Evolutionary conservation across 2,329 filamentous ascomycete genomes (phyloP), one percentile per base, ranked within the genome.

Genomic region (Sordariomycetes sp.): DNA sequence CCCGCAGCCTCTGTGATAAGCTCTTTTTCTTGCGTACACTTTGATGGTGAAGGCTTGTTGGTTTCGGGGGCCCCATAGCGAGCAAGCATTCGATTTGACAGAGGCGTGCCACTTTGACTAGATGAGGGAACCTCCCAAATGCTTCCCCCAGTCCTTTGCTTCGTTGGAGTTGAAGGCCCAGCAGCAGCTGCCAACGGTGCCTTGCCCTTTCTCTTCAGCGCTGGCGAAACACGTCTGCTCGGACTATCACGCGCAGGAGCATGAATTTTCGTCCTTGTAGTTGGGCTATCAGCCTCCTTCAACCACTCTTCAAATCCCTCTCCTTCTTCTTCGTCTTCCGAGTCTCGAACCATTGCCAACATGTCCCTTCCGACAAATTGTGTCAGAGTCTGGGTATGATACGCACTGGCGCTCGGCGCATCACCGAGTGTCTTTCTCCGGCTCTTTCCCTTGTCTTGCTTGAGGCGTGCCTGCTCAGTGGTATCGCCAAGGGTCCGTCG

Each of bases 101-200:
- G 15, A 0, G 63, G 62, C 6, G 63, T 63, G 4, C 57, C 56
- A 9, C 41, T 35, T 38, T 39, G 45, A 32, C 39, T 61, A 0
- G 67, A 69, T 1, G 64, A 66, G 2, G 64, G 64, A 6, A 69
- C 60, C 40, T 68, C 63, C n/a, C n/a, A n/a, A n/a, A n/a, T n/a
- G n/a, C n/a, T n/a, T n/a, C n/a, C n/a, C n/a, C n/a, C n/a, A n/a
- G n/a, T n/a, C n/a, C n/a, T n/a, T n/a, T n/a, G n/a, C n/a, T n/a
- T n/a, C n/a, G n/a, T 28, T 28, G 25, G 25, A 28, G 25, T 28
- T 28, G 8, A n/a, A 4, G 25, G 25, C 8, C n/a, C 25, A n/a
- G 33, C 32, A 11, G 21, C 27, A 16, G 10, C n/a, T 24, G 32
- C 16, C 19, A 23, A 19, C 10, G 8, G 16, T n/a, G n/a, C 11